These are phyloP conservation scores for Oidiodendron maius DNA, from an alignment of 495 filamentous ascomycete species.

Conservation along the genomic window DNA sequence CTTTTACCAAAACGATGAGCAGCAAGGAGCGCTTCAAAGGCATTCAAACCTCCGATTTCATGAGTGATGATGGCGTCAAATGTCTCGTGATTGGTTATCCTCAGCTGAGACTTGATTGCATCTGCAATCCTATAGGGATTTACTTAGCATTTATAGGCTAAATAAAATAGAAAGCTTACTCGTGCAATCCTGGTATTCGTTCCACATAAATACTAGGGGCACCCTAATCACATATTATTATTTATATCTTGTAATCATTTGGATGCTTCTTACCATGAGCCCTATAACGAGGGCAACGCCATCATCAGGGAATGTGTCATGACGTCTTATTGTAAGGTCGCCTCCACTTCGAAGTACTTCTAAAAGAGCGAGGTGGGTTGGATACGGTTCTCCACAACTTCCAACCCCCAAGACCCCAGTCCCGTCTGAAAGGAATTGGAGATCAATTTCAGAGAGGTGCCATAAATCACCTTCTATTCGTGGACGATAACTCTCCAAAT, in stretches of 20 bases:
- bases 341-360: conserved; percentile 41
- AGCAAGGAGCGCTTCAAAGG: conserved; percentile 47
- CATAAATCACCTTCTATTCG: conserved; percentile 44
- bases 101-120: conserved; percentile 21
- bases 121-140: conserved; percentile 11
- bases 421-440: conserved; percentile 50
- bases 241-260: too few species aligned
- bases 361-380: conserved; percentile 36
- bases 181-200: conserved; percentile 43
- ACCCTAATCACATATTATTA: conserved; percentile 36
- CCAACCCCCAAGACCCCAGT: conserved; percentile 59
- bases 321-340: conserved; percentile 40
- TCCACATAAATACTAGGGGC: conserved; percentile 47
- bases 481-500: conserved; percentile 46
- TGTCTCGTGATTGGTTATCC: neutral
- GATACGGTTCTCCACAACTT: conserved; percentile 50
- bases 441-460: conserved; percentile 49
- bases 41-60: conserved; percentile 52
- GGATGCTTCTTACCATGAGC: conserved; percentile 35
- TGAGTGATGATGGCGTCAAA: conserved; percentile 36
- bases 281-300: conserved; percentile 39
- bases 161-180: conserved; percentile 30
- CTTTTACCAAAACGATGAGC: conserved; percentile 41
- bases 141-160: neutral
- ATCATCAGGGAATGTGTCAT: conserved; percentile 38